Evolutionary conservation across 768 basidiomycete genomes (phyloP).

Genomic region (Tylopilus sp.): DNA sequence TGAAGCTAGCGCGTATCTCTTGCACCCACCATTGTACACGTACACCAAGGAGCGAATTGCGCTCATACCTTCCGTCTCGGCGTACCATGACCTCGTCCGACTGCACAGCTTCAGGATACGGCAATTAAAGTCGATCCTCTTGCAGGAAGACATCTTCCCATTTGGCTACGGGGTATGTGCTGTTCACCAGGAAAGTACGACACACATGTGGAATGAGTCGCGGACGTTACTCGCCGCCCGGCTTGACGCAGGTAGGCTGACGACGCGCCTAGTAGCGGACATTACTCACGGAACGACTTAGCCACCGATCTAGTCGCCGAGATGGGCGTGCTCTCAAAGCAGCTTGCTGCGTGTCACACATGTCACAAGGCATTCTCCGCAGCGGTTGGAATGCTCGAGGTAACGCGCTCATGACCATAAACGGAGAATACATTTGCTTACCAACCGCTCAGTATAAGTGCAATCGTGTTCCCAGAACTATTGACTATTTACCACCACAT

Average conservation of each 20-base stretch:
- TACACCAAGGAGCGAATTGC: conserved; percentile 51
- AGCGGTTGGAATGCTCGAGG: conserved; percentile 67
- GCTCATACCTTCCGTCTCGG: conserved; percentile 51
- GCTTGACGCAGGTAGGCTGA: conserved; percentile 50
- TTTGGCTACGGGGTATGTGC: conserved; percentile 66
- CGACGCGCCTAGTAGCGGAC: background rate
- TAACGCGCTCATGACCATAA: conserved; percentile 30
- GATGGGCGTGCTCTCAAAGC: conserved; percentile 52
- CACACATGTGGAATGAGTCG: conserved; percentile 48
- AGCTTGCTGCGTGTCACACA: conserved; percentile 44
- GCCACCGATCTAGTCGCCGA: conserved; percentile 67
- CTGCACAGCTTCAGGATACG: conserved; percentile 58
- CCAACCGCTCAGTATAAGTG: conserved; percentile 55
- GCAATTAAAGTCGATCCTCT: conserved; percentile 47
- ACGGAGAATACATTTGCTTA: conserved; percentile 7
- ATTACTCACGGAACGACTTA: conserved; percentile 24
- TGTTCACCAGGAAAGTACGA: conserved; percentile 45
- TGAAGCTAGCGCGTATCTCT: conserved; percentile 55
- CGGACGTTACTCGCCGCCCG: conserved; percentile 43
- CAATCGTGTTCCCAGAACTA: conserved; percentile 46
- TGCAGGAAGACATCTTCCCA: conserved; percentile 65
- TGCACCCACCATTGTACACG: conserved; percentile 49
- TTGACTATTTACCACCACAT: conserved; percentile 41
- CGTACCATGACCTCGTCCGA: conserved; percentile 61
- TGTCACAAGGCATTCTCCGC: conserved; percentile 62